Conservation (phyloP, 768 basidiomycete genomes). For the Podaxis sp. region DNA sequence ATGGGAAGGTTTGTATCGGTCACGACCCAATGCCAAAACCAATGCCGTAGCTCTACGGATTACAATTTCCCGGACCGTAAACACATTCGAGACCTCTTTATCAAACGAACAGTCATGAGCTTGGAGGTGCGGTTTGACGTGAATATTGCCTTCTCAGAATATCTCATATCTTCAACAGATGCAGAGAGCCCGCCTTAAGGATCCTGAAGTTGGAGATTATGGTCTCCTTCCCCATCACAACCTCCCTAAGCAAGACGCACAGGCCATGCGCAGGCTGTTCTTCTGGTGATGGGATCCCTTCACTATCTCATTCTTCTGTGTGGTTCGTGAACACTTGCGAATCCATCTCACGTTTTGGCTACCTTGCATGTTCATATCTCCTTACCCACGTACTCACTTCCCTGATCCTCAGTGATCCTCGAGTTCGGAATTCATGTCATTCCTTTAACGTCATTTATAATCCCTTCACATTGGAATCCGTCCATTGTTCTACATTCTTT, state of each 20-base stretch:
- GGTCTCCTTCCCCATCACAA: constrained; percentile 24
- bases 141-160: not conserved
- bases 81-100: constrained; percentile 54
- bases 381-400: not conserved
- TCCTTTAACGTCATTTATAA: not conserved
- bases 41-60: constrained; percentile 60
- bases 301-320: not conserved
- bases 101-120: constrained; percentile 63
- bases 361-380: not conserved
- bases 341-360: not conserved
- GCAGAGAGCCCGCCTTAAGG: constrained; percentile 64
- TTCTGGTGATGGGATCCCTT: constrained; percentile 34
- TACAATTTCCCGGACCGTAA: constrained; percentile 63
- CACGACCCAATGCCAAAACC: constrained; percentile 75
- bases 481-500: not conserved
- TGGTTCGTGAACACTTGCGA: not conserved
- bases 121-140: constrained; percentile 47
- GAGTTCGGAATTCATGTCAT: not conserved
- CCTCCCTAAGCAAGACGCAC: constrained; percentile 33
- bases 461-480: not conserved
- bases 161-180: constrained; percentile 40
- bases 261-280: constrained; percentile 52
- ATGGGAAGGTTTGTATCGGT: constrained; percentile 83
- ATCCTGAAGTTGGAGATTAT: constrained; percentile 44
- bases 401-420: not conserved